Evolutionary conservation across 805 yeast species (phyloP).

Genomic region (Candida pseudofarinosa): DNA sequence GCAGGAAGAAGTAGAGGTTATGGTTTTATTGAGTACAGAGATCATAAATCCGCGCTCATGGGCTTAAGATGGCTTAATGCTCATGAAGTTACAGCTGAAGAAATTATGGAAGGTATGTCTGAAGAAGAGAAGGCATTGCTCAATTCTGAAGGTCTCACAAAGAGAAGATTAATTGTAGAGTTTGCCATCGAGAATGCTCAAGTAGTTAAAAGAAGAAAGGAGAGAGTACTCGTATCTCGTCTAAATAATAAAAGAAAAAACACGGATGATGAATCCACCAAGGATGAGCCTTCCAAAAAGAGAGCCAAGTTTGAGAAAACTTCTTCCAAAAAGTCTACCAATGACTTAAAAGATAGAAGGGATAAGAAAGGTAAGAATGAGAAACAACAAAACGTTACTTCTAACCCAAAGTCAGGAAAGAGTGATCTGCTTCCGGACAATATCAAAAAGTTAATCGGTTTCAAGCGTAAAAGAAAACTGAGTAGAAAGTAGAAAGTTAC

Average conservation of each 20-base stretch:
- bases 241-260: conserved; percentile 22
- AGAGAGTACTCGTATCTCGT: conserved; percentile 47
- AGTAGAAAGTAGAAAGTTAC: conserved; percentile 25
- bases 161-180: conserved; percentile 83
- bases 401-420: not conserved
- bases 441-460: conserved; percentile 60
- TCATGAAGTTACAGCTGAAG: conserved; percentile 71
- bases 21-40: conserved; percentile 90
- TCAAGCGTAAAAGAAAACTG: conserved; percentile 64
- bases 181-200: conserved; percentile 95
- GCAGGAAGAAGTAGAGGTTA: conserved; percentile 93
- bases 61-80: conserved; percentile 97
- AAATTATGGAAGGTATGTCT: conserved; percentile 63
- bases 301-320: not conserved
- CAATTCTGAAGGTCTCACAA: conserved; percentile 49
- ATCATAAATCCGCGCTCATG: conserved; percentile 91
- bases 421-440: conserved; percentile 39
- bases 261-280: conserved; percentile 11
- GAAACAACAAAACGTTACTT: conserved; percentile 5
- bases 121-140: conserved; percentile 63
- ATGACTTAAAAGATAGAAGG: not conserved
- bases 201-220: conserved; percentile 86
- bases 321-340: not conserved
- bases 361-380: conserved; percentile 20
- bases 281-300: conserved; percentile 5